These are phyloP conservation scores for Kurtzmaniella quercitrusa DNA, from an alignment of 1,139 yeast species.

Conservation along the genomic window DNA sequence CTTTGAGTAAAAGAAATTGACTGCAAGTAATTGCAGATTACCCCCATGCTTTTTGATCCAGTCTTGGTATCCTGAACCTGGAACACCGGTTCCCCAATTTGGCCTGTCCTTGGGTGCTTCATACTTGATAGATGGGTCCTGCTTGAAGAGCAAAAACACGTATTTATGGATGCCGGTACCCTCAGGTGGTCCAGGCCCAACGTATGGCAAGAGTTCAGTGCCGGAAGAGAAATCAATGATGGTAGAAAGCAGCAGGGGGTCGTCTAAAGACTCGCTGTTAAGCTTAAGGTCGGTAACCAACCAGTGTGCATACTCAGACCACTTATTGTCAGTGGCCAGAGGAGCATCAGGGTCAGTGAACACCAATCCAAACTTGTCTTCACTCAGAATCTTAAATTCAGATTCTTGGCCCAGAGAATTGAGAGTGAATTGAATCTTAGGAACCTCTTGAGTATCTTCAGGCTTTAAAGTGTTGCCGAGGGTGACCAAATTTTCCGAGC, in stretches of 20 bases:
- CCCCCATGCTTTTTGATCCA: conserved; percentile 65
- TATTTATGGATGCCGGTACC: conserved; percentile 82
- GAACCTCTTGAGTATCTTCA: conserved; percentile 60
- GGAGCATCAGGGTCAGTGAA: conserved; percentile 96
- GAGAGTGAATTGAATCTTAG: conserved; percentile 64
- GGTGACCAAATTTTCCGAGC: conserved; percentile 59
- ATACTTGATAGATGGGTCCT: conserved; percentile 38
- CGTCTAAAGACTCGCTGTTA: conserved; percentile 22
- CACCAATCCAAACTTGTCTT: conserved; percentile 67
- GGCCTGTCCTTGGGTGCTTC: conserved; percentile 58
- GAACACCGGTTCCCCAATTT: conserved; percentile 80
- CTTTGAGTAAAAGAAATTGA: conserved; percentile 78
- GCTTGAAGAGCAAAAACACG: conserved; percentile 70
- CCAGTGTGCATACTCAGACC: conserved; percentile 88
- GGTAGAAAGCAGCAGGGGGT: conserved; percentile 30
- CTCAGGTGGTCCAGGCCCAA: conserved; percentile 84
- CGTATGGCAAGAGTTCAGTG: conserved; percentile 40
- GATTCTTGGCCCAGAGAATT: conserved; percentile 40
- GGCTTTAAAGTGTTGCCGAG: conserved; percentile 73
- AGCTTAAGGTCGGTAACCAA: conserved; percentile 61
- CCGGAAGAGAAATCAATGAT: conserved; percentile 37
- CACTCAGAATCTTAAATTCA: conserved; percentile 35
- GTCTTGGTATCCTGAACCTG: conserved; percentile 71
- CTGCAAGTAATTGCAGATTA: conserved; percentile 59
- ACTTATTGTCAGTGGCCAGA: conserved; percentile 69